Base-by-base conservation (phyloP, 805 yeast genomes). In the Saccharomycopsis fibuligera region DNA sequence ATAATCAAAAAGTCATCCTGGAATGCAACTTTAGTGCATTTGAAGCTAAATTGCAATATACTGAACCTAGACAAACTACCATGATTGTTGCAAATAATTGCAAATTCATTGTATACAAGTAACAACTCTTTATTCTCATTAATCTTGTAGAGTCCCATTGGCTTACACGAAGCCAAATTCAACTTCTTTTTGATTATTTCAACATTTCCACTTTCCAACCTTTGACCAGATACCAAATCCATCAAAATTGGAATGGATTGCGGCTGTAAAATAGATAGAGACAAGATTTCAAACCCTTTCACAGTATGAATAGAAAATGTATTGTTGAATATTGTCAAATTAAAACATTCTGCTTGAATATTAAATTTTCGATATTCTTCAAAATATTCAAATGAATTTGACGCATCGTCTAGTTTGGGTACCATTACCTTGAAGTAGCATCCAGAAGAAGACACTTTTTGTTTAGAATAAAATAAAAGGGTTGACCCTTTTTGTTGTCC, bases 21-120 rank as follows among this genome's bases (percentile, higher is more conserved):
- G 16, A 76, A 62, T 2, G 72, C 66, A 4, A 70, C 74, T 1
- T 61, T 62, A 1, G 63, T 56, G 49, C 75, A 70, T 49, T 61
- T 64, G 51, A 70, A 71, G 49, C 70, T 71, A 50, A 72, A 61
- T 5, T 71, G 72, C 41, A 72, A 55, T 4, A 70, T 64, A 53
- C 67, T 70, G 8, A 58, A 56, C 37, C 63, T 66, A 56, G 76
- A 71, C 35, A 80, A 66, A 53, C 72, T 72, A 2, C 86, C 86
- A 36, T 72, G 68, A 42, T 75, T 73, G 59, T 83, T 79, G 50
- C 81, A 73, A 50, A 80, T 80, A 2, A 86, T 67, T 3, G 86
- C 88, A 57, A 83, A 80, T 46, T 79, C 80, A 48, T 76, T 84
- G 66, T 85, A 87, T 33, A 85, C 83, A 41, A 85, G 61, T 12